phyloP scores from a whole-genome alignment of 345 rosid genomes.

The rapeseed (Brassica napus) region DNA sequence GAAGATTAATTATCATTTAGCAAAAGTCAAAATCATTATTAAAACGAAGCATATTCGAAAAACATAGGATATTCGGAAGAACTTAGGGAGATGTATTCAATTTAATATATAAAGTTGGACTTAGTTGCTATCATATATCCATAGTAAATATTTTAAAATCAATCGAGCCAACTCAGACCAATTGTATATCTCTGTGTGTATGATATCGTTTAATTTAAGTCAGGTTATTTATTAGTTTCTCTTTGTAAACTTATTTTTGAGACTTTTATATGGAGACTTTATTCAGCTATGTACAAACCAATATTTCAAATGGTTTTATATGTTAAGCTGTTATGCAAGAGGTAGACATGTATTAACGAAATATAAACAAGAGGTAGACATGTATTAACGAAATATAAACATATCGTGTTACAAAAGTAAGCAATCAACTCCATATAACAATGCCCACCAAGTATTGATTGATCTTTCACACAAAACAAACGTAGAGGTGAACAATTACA shows the following conservation, averaged over 20 bases:
- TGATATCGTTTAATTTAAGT: neutral
- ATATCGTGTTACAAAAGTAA: neutral
- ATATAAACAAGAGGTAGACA: neutral
- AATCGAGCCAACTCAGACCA: constrained; percentile 6
- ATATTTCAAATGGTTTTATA: neutral
- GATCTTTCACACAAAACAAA: constrained; percentile 16
- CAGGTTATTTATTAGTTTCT: neutral
- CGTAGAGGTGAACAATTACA: neutral
- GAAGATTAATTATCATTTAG: constrained; percentile 14
- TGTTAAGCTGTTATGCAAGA: neutral
- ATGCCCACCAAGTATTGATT: constrained; percentile 2
- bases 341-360: neutral
- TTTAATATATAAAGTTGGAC: neutral
- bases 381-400: neutral
- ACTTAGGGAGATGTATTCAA: neutral
- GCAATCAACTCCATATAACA: constrained; percentile 11
- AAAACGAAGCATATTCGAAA: constrained; percentile 26
- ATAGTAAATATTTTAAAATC: neutral
- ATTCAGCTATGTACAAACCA: neutral
- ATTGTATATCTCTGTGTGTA: neutral
- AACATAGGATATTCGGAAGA: constrained; percentile 30
- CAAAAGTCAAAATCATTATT: constrained; percentile 27
- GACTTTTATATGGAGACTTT: neutral
- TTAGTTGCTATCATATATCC: neutral
- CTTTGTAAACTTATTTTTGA: neutral